Evolutionary conservation across 768 basidiomycete species (phyloP), one percentile per base, ranked within the genome.

Genomic region (Brasilioporus rufonigricans): DNA sequence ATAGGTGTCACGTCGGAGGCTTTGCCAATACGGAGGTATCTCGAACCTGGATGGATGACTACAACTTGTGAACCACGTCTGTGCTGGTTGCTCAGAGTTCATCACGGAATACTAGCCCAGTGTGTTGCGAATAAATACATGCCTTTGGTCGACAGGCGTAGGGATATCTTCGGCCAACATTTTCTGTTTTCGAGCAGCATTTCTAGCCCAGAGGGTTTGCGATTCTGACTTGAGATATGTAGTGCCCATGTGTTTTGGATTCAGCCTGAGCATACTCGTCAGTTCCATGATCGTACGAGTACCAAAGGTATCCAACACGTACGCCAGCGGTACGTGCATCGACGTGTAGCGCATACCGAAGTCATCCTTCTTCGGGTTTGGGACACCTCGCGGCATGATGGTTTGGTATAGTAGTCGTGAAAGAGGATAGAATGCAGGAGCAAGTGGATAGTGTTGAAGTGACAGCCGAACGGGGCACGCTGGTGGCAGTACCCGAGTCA

Each of bases 271-370:
- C 19, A 43, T 50, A 21, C 27, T 41, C 14, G 48, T 64, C 50
- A 69, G 57, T 48, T 50, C 45, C 39, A 47, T 21, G 19, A 12
- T 49, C 49, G 31, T 27, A 18, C 50, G 29, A 48, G 40, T 12
- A 6, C 29, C 10, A 19, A 31, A 50, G 53, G 48, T 16, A 57
- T 44, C 26, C 29, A 70, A 69, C n/a, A n/a, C 79, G 57, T 64
- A 90, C 86, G 84, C 80, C 56, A 89, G 71, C 27, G 91, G 92
- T 11, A 93, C 90, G 71, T 84, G 77, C 71, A 93, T 93, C 14
- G 81, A 76, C 5, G 92, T 92, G 71, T 87, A 92, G 44, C 84
- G 81, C 77, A 93, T 77, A 16, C 90, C 89, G 52, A 83, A 85
- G 61, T 93, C 91, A 75, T 92, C 89, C 60, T 83, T 80, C 71